A percentile compares a stretch with the other conserved stretches of the same genome.
These are phyloP conservation scores for Excoecaria agallocha DNA, from an alignment of 345 rosid species.

Conservation along the genomic window DNA sequence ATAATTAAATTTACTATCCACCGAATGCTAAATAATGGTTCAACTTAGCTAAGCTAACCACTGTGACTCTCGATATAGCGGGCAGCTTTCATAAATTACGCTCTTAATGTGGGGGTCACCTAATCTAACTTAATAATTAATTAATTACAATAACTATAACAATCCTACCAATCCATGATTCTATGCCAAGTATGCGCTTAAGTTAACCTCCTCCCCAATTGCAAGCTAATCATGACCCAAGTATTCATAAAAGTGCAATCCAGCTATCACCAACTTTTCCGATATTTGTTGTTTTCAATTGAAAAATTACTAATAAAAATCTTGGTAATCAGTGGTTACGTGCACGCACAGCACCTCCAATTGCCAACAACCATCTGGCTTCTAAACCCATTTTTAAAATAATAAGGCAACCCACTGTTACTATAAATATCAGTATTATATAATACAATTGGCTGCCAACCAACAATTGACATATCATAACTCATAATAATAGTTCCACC, in stretches of 20 bases:
- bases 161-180: constrained; percentile 12
- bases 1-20: too few species aligned
- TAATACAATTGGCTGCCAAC: constrained; percentile 10
- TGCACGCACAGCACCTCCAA: constrained; percentile 40
- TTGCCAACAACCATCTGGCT: constrained; percentile 2
- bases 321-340: constrained; percentile 26
- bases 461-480: background rate
- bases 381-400: background rate
- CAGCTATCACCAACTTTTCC: constrained; percentile 32
- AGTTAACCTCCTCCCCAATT: too few species aligned
- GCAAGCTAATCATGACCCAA: background rate
- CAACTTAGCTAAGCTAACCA: background rate
- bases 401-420: too few species aligned
- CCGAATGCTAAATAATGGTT: too few species aligned
- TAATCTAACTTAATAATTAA: background rate
- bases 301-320: too few species aligned
- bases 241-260: constrained; percentile 10
- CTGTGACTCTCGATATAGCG: too few species aligned
- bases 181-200: background rate
- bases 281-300: background rate
- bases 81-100: background rate
- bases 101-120: constrained; percentile 4
- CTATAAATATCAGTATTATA: background rate
- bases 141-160: background rate
- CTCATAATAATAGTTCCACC: background rate